phyloP scores from a whole-genome alignment of 2,329 filamentous ascomycete genomes.

The Penicillium sclerotigenum region DNA sequence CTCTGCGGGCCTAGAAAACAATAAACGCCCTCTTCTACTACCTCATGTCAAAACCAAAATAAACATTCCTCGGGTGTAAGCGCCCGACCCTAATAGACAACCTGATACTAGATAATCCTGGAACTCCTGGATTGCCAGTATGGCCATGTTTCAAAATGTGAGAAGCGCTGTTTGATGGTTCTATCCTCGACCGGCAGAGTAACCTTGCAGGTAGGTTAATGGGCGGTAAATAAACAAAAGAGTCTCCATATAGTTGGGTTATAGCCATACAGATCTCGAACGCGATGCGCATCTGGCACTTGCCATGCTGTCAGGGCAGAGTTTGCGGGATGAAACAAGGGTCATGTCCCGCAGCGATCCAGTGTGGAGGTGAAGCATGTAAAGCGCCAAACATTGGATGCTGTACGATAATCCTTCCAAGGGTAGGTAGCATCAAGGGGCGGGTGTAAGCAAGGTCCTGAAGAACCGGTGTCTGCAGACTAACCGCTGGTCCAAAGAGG shows the following conservation, averaged over 20 bases:
- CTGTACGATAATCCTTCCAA: background rate
- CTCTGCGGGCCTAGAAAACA: background rate
- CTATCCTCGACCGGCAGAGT: background rate
- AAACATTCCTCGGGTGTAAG: background rate
- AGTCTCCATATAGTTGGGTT: background rate
- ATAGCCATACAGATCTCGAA: background rate
- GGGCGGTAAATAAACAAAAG: background rate
- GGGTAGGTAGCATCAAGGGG: background rate
- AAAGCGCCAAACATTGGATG: background rate
- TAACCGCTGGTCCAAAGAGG: background rate
- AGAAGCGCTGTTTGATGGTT: background rate
- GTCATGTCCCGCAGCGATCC: background rate
- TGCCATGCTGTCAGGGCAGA: background rate
- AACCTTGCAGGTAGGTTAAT: accelerated
- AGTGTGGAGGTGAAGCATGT: background rate
- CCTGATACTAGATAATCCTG: background rate
- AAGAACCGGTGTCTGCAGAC: background rate
- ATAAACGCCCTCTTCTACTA: too few species aligned
- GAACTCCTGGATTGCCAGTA: background rate
- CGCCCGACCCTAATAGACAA: background rate
- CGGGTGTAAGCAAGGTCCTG: background rate
- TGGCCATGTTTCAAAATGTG: background rate
- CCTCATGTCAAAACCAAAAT: background rate
- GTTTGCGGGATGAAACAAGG: background rate
- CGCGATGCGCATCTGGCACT: background rate